Base-by-base conservation (phyloP, 495 filamentous ascomycete species). In the Aspergillus homomorphus region DNA sequence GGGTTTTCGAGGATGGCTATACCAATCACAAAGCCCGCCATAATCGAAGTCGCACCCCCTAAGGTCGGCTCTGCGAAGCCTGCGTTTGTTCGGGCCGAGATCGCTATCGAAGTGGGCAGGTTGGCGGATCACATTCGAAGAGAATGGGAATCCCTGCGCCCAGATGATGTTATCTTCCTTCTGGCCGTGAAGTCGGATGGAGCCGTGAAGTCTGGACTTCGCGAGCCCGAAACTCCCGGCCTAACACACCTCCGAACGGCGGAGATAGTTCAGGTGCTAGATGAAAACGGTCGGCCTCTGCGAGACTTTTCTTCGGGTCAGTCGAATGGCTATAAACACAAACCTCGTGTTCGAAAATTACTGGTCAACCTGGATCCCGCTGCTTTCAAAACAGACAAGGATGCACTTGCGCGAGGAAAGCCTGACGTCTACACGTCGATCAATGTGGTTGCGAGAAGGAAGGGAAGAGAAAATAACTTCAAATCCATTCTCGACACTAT, bases 401-500 rank as follows among this genome's bases (percentile, higher is more conserved):
- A 90, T 51, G 75, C 77, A 23, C 76, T 78, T 41, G 67, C 78
- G 5, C 78, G 78, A 54, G 89, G 88, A 28, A 88, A 88, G 66
- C 78, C 82, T 16, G 87, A 95, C 59, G 75, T 95, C 45, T 96
- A 97, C 66, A 87, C 94, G 38, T 77, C 79, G 23, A 87, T 99
- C 60, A 98, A 99, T 66, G 78, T 97, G 4, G 71, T 99, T 51
- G 80, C 96, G 26, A 88, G 93, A 33, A 84, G 94, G 54, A 89
- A 85, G 69, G 87, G 89, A 18, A 80, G 92, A 46, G 95, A 98
- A 68, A 99, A 99, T 69, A 99, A 98, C 70, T 99, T 97, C 82
- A 97, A 91, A 66, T 86, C 92, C 10, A 87, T 98, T 19, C 78
- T 99, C 18, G 89, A 96, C 58, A 96, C 92, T 0, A 94, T 99